Percentiles rank a stretch among this genome's conserved stretches.
phyloP scores from a whole-genome alignment of 345 rosid genomes.

The Euphorbia pulcherrima region DNA sequence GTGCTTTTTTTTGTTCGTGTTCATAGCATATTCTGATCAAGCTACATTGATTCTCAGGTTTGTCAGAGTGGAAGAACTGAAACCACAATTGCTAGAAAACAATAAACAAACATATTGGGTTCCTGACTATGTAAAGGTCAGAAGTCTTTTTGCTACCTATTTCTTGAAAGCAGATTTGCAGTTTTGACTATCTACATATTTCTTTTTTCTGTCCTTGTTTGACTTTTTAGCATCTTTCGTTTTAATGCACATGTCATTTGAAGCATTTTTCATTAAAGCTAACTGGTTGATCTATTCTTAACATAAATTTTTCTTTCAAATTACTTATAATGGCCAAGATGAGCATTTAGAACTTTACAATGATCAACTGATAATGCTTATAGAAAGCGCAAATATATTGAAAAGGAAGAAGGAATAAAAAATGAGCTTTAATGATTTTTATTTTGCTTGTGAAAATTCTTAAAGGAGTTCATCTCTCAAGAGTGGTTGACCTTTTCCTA shows the following conservation, averaged over 20 bases:
- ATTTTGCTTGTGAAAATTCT: background rate
- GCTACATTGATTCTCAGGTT: constrained; percentile 47
- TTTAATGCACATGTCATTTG: background rate
- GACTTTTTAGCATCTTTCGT: background rate
- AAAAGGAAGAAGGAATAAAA: background rate
- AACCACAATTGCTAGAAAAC: constrained; percentile 73
- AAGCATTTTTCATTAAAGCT: background rate
- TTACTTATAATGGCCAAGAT: background rate
- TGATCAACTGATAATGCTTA: background rate
- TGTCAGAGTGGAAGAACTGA: constrained; percentile 78
- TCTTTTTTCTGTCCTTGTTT: background rate
- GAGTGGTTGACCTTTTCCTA: background rate
- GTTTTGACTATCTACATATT: background rate
- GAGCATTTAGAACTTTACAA: background rate
- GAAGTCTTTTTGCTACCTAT: constrained; percentile 12
- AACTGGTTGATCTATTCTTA: background rate
- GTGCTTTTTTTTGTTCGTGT: background rate
- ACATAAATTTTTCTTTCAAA: background rate
- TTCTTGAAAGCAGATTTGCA: background rate
- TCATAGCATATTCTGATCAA: background rate
- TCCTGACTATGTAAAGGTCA: constrained; percentile 95
- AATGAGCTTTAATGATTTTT: background rate
- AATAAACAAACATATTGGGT: constrained; percentile 92
- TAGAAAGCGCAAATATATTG: background rate
- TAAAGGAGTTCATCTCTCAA: background rate